A percentile compares a stretch with the other conserved stretches of the same genome.
Conservation (phyloP, 1,139 yeast genomes). For the Suhomyces coccinellae region DNA sequence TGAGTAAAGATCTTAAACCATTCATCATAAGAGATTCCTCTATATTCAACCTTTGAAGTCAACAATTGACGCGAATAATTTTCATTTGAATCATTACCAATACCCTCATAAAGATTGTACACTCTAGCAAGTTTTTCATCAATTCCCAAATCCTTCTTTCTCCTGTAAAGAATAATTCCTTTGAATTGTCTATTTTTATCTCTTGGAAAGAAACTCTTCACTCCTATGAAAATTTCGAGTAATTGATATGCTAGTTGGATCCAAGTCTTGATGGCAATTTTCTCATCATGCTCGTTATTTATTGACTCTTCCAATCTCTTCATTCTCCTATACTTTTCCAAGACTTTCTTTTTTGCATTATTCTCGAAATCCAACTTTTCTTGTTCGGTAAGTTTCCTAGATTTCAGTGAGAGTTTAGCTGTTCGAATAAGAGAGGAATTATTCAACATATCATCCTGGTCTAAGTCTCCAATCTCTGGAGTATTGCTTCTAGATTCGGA, state of each 20-base stretch:
- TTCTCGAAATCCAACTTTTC: conserved; percentile 60
- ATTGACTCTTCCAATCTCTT: conserved; percentile 57
- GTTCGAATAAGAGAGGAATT: conserved; percentile 28
- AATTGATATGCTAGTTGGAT: conserved; percentile 79
- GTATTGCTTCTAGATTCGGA: conserved; percentile 13
- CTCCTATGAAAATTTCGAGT: conserved; percentile 77
- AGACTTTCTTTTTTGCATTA: conserved; percentile 58
- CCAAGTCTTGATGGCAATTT: conserved; percentile 75
- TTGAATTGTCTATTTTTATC: conserved; percentile 70
- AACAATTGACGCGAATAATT: conserved; percentile 35
- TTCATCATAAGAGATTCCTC: conserved; percentile 72
- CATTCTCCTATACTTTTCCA: conserved; percentile 65
- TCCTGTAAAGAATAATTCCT: conserved; percentile 63
- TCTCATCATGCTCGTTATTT: conserved; percentile 43
- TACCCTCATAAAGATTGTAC: conserved; percentile 65
- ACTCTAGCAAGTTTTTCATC: conserved; percentile 74
- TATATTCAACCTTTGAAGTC: conserved; percentile 54
- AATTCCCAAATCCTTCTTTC: conserved; percentile 61
- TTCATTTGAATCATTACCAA: conserved; percentile 33
- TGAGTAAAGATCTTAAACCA: conserved; percentile 89
- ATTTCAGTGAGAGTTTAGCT: conserved; percentile 21
- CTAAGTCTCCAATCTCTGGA: conserved; percentile 1
- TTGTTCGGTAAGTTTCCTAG: conserved; percentile 48
- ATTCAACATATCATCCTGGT: conserved; percentile 8
- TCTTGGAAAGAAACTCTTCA: conserved; percentile 73